phyloP scores from a whole-genome alignment of 208 protist species.

The Leishmania aethiopica region DNA sequence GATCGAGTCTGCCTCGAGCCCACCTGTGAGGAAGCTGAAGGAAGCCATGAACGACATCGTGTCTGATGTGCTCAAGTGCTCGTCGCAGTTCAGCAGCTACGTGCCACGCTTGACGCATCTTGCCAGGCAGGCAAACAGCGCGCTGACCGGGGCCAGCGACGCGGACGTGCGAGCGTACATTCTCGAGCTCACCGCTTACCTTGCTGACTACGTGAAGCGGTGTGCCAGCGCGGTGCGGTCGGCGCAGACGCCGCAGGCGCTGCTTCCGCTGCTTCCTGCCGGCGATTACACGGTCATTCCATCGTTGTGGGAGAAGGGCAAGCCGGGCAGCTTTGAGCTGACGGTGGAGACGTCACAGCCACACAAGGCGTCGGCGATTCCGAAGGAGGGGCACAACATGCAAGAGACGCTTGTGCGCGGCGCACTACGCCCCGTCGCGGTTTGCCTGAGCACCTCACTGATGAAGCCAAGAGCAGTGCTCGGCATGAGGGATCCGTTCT shows the following conservation, averaged over 20 bases:
- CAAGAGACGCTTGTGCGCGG: constrained; percentile 45
- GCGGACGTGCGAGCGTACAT: constrained; percentile 28
- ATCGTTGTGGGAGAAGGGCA: constrained; percentile 63
- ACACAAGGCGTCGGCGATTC: constrained; percentile 40
- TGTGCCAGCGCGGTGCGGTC: constrained; percentile 28
- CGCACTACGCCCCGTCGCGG: constrained; percentile 29
- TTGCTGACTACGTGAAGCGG: constrained; percentile 47
- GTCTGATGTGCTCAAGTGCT: constrained; percentile 41
- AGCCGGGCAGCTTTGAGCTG: constrained; percentile 58
- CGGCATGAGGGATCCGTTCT: constrained; percentile 46
- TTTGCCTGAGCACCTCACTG: constrained; percentile 12
- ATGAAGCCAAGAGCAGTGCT: constrained; percentile 32
- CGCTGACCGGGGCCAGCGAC: constrained; percentile 5
- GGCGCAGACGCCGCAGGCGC: constrained; percentile 27
- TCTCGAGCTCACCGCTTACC: constrained; percentile 31
- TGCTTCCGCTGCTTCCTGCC: constrained; percentile 61
- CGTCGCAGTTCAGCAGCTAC: constrained; percentile 48
- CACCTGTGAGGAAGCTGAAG: constrained; percentile 12
- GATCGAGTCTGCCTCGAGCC: constrained; percentile 14
- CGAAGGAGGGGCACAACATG: constrained; percentile 52
- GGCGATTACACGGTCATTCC: constrained; percentile 80
- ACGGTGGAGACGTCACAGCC: constrained; percentile 72
- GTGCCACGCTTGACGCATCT: constrained; percentile 44
- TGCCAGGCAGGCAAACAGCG: constrained; percentile 33
- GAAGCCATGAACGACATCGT: constrained; percentile 32